phyloP scores from a whole-genome alignment of 345 rosid species.

The Populus nigra region DNA sequence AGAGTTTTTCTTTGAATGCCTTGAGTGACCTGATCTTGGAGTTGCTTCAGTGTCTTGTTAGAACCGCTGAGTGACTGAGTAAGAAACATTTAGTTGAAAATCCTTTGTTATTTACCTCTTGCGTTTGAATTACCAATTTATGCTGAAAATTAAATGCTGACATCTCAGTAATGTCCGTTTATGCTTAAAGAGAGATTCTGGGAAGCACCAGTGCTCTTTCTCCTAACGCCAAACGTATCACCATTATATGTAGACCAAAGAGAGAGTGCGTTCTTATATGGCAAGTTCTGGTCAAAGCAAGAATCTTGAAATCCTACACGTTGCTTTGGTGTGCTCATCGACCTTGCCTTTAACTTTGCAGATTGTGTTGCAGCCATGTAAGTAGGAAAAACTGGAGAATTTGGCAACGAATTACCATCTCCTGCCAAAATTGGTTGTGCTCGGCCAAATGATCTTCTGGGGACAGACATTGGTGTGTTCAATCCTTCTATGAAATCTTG shows the following conservation, averaged over 20 bases:
- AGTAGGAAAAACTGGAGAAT: conserved; percentile 55
- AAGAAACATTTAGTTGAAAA: not conserved
- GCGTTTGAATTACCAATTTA: not conserved
- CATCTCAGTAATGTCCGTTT: not conserved
- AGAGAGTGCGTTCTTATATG: conserved; percentile 29
- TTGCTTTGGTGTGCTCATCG: conserved; percentile 76
- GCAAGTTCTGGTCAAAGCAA: conserved; percentile 35
- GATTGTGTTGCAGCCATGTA: conserved; percentile 71
- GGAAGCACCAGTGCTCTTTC: conserved; percentile 22
- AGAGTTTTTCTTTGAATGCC: not conserved
- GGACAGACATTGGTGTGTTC: conserved; percentile 48
- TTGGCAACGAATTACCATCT: conserved; percentile 41
- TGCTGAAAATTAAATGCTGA: not conserved
- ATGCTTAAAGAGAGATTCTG: not conserved
- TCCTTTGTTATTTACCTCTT: not conserved
- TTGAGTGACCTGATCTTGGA: not conserved
- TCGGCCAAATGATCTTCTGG: conserved; percentile 66
- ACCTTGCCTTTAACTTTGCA: conserved; percentile 75
- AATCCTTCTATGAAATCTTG: conserved; percentile 45
- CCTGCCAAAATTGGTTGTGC: conserved; percentile 28
- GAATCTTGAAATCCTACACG: conserved; percentile 41
- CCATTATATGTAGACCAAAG: conserved; percentile 53
- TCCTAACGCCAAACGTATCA: conserved; percentile 26
- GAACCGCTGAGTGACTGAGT: not conserved
- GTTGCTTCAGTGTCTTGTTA: not conserved